Conservation (phyloP, 164 flowering plant species). For the Vitis cinerea region DNA sequence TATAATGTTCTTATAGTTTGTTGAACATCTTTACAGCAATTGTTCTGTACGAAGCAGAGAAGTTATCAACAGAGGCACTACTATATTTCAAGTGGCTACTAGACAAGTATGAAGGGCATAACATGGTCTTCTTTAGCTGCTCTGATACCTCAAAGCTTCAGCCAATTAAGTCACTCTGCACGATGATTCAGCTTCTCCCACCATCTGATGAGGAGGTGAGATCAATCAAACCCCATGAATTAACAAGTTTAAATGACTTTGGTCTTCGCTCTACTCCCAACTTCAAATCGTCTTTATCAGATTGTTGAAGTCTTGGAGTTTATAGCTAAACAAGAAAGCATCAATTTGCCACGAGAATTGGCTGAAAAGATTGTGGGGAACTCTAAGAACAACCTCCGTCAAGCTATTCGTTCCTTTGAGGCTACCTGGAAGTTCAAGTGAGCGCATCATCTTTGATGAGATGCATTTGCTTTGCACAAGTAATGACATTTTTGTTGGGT, state of each 20-base stretch:
- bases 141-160: conserved; percentile 56
- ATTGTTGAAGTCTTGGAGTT: conserved; percentile 58
- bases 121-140: conserved; percentile 66
- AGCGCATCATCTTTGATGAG: not conserved
- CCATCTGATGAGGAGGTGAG: conserved; percentile 67
- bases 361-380: conserved; percentile 49
- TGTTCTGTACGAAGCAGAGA: conserved; percentile 59
- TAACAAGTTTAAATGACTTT: too few relatives aligned
- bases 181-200: conserved; percentile 44
- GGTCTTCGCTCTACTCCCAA: too few relatives aligned
- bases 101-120: conserved; percentile 50
- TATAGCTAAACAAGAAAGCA: conserved; percentile 53
- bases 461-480: too few relatives aligned
- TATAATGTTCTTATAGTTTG: too few relatives aligned
- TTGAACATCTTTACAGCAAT: conserved; percentile 38
- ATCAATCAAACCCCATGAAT: too few relatives aligned
- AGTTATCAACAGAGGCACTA: conserved; percentile 54
- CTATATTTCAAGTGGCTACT: conserved; percentile 60
- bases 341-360: conserved; percentile 40
- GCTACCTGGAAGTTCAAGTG: conserved; percentile 53
- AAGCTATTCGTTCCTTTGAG: conserved; percentile 80
- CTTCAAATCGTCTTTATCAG: conserved; percentile 17
- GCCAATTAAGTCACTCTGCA: conserved; percentile 47
- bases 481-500: not conserved
- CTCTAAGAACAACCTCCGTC: conserved; percentile 63